These are phyloP conservation scores for Forsythia suspensa DNA, from an alignment of 257 asterid species.

Conservation along the genomic window DNA sequence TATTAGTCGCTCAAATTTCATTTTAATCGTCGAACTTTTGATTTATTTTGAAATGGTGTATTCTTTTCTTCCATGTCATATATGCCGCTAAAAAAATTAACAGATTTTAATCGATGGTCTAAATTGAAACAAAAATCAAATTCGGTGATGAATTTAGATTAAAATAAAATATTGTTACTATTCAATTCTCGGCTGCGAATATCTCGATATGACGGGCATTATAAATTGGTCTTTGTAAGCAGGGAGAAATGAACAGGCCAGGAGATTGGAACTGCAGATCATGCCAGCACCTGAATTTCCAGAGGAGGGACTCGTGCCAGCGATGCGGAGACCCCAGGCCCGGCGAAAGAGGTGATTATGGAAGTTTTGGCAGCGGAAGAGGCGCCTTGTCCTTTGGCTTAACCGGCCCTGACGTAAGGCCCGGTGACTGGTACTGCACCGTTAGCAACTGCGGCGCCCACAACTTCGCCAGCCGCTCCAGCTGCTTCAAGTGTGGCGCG, in stretches of 20 bases:
- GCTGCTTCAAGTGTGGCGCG: constrained; percentile 97
- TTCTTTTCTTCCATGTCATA: too few relatives aligned
- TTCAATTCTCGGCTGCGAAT: not conserved
- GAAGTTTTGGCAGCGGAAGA: constrained; percentile 48
- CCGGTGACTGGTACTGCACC: constrained; percentile 97
- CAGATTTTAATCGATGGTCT: too few relatives aligned
- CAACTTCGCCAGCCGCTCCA: constrained; percentile 97
- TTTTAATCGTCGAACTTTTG: too few relatives aligned
- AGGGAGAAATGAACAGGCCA: constrained; percentile 73
- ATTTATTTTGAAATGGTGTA: too few relatives aligned
- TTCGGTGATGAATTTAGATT: too few relatives aligned
- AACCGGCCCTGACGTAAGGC: constrained; percentile 96
- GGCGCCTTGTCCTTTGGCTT: constrained; percentile 42
- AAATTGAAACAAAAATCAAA: too few relatives aligned
- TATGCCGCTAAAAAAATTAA: too few relatives aligned
- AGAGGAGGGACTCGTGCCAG: constrained; percentile 93
- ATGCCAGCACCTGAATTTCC: constrained; percentile 95
- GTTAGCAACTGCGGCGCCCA: constrained; percentile 88
- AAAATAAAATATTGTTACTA: not conserved
- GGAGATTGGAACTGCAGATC: constrained; percentile 99
- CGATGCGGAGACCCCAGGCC: constrained; percentile 88
- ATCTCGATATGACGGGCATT: not conserved
- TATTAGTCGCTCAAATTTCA: not conserved
- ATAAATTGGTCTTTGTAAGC: not conserved
- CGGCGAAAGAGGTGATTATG: constrained; percentile 46